Percentiles rank a stretch among this genome's conserved stretches.
Evolutionary conservation across 306 rosid genomes (phyloP).

Genomic region (Cucurbita maxima): DNA sequence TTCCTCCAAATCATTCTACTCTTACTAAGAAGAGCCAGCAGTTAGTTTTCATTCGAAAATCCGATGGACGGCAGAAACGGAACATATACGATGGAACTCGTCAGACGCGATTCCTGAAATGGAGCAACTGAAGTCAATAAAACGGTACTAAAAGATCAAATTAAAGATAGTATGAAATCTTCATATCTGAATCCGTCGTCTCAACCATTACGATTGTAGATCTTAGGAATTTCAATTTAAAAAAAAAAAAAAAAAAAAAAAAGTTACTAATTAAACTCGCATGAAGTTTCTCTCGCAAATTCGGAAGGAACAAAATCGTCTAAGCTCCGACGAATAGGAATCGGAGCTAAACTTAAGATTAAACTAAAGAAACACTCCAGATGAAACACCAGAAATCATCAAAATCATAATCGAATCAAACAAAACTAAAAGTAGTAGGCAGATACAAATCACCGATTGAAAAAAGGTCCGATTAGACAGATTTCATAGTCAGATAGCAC

Average conservation of each 20-base stretch:
- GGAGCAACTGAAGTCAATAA: background rate
- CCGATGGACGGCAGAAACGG: constrained; percentile 7
- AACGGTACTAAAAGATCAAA: background rate
- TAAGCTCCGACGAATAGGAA: background rate
- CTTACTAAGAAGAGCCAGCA: constrained; percentile 16
- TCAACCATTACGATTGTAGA: background rate
- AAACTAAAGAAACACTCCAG: background rate
- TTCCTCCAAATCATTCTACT: constrained; percentile 63
- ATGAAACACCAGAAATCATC: background rate
- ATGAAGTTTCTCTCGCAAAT: no score
- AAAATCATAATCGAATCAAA: background rate
- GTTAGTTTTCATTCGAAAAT: constrained; percentile 16
- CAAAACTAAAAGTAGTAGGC: background rate
- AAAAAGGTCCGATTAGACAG: background rate
- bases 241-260: background rate
- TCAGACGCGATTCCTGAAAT: background rate
- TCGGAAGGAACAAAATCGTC: background rate
- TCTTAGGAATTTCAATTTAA: background rate
- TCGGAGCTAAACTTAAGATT: background rate
- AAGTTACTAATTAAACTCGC: no score
- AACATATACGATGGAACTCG: background rate
- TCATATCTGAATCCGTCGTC: background rate
- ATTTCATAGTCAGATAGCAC: background rate
- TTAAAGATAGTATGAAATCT: background rate
- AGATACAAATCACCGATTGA: background rate